Percentiles rank a stretch among this genome's conserved stretches.
Conservation (phyloP, 148 eudicot genomes). For the Silene uniflora region DNA sequence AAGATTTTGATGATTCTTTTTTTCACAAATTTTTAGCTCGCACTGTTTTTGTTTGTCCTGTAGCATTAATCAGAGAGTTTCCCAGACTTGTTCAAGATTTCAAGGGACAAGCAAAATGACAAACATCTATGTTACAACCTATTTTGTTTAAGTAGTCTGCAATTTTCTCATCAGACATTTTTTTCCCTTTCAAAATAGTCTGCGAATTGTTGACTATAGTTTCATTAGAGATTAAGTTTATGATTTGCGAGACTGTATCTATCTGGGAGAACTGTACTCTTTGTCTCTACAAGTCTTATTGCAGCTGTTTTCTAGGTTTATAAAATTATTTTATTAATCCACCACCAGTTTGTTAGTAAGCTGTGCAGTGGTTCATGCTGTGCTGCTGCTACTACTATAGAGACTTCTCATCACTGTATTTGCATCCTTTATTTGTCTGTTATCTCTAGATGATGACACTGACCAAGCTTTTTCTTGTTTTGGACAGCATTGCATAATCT, state of each 20-base stretch:
- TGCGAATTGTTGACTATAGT: neutral
- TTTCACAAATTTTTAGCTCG: no score
- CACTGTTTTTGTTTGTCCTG: no score
- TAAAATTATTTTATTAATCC: neutral
- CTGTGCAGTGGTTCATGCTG: neutral
- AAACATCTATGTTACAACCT: no score
- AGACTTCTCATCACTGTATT: neutral
- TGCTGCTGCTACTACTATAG: neutral
- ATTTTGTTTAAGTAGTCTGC: no score
- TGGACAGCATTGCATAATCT: slow-evolving; percentile 34
- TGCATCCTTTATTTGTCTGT: neutral
- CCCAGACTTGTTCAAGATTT: no score
- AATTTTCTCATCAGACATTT: no score
- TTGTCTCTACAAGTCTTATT: no score
- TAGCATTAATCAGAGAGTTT: no score
- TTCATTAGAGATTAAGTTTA: neutral
- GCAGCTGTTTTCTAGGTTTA: neutral
- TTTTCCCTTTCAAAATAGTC: neutral
- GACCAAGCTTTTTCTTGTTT: neutral
- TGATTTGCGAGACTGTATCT: neutral
- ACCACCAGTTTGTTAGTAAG: neutral
- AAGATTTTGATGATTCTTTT: no score
- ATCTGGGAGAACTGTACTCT: neutral
- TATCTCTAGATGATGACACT: slow-evolving; percentile 3
- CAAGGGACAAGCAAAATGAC: no score